A percentile compares a stretch with the other conserved stretches of the same genome.
Evolutionary conservation across 2,329 filamentous ascomycete species (phyloP).

Genomic region (Cephalotrichum gorgonifer): DNA sequence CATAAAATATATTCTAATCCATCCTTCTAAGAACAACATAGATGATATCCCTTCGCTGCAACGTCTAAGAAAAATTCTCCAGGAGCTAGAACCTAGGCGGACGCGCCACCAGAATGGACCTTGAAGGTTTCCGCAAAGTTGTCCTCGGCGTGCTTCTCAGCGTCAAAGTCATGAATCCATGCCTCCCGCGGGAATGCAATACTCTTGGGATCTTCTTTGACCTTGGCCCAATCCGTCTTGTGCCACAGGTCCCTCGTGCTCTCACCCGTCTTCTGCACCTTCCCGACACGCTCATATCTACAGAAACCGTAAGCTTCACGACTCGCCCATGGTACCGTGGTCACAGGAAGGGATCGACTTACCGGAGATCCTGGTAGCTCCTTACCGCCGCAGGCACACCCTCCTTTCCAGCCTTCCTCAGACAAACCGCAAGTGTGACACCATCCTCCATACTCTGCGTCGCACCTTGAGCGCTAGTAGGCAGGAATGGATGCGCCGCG

Average conservation of each 20-base stretch:
- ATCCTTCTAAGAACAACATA: too few species aligned
- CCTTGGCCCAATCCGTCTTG: conserved; percentile 33
- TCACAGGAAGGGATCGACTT: neutral
- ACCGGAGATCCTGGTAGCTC: conserved; percentile 25
- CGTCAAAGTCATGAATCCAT: conserved; percentile 34
- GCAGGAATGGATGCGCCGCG: conserved; percentile 28
- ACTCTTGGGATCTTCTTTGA: conserved; percentile 30
- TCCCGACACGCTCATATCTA: conserved; percentile 25
- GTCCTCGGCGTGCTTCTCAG: conserved; percentile 24
- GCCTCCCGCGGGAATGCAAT: conserved; percentile 32
- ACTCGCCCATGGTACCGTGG: neutral
- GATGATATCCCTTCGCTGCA: too few species aligned
- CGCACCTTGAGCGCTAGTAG: conserved; percentile 27
- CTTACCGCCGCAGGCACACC: conserved; percentile 20
- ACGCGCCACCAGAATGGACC: neutral
- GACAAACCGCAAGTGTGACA: conserved; percentile 24
- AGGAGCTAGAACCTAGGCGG: too few species aligned
- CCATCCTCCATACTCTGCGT: conserved; percentile 31
- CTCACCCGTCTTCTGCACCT: conserved; percentile 32
- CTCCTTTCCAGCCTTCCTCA: conserved; percentile 12
- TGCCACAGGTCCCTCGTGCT: conserved; percentile 37
- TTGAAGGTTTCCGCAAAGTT: conserved; percentile 9
- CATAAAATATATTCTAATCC: too few species aligned
- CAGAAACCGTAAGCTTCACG: conserved; percentile 9
- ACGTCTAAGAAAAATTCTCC: too few species aligned